Evolutionary conservation across 192 early-diverging fungal species (phyloP), one percentile per base, ranked within the genome.

Genomic region (Rhizophagus sp.): DNA sequence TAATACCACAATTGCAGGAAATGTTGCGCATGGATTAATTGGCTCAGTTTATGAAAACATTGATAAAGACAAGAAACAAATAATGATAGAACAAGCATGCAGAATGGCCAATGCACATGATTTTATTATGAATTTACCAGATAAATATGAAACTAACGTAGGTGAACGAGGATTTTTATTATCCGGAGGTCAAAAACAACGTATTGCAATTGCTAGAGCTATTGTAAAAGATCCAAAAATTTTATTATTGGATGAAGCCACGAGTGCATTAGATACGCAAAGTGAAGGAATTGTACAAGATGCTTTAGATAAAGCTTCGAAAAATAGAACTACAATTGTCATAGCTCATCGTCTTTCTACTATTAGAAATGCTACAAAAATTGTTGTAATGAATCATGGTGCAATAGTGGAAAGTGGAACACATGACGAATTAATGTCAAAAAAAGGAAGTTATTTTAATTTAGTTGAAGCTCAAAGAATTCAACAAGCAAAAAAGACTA

Each of bases 121-220:
- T 39, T 96, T 96, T 81, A 94, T 96, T 71, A 81, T 81, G 75
- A 84, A 87, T 34, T 84, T 95, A 27, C 93, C 93, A 27, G 83
- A 94, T 22, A 91, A 92, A 47, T 96, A 97, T 87, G 92, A 97
- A 81, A 97, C 97, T 1, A 76, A 91, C 73, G 95, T 97, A 25
- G 97, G 97, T 71, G 96, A 98, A 84, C 85, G 89, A 65, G 94
- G 92, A 5, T 88, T 93, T 67, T 82, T 91, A 84, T 79, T 99
- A 8, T 95, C 94, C 30, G 97, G 97, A 73, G 97, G 97, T 19
- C 97, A 99, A 83, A 97, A 97, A 84, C 97, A 97, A 82, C 94
- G 97, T 78, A 95, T 98, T 76, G 95, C 96, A 63, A 98, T 99
- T 91, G 97, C 97, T 17, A 90, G 97, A 41, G 95, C 95, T 11